phyloP scores from a whole-genome alignment of 2,329 filamentous ascomycete genomes.

The Calonectria ilicicola region DNA sequence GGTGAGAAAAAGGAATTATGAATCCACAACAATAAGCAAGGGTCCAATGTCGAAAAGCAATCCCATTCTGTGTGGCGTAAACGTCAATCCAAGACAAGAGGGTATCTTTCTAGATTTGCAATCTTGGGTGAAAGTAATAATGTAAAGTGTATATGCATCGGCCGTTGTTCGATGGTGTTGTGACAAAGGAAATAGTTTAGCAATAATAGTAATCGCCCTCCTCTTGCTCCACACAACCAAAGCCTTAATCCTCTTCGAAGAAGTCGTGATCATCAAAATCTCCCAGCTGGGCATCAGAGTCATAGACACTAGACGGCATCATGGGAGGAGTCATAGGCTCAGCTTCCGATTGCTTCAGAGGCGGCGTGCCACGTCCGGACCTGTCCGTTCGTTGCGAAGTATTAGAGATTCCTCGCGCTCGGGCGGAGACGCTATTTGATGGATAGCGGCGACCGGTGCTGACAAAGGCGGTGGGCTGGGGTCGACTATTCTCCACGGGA shows the following conservation, averaged over 20 bases:
- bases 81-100: constrained; percentile 51
- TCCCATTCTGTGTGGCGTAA: constrained; percentile 44
- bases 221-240: constrained; percentile 13
- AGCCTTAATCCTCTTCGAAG: constrained; percentile 61
- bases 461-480: constrained; percentile 71
- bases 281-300: constrained; percentile 70
- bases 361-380: constrained; percentile 47
- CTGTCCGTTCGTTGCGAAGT: constrained; percentile 42
- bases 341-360: constrained; percentile 50
- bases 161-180: constrained; percentile 38
- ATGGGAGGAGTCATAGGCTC: constrained; percentile 71
- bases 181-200: constrained; percentile 44
- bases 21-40: constrained; percentile 21
- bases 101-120: constrained; percentile 57
- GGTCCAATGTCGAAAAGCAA: constrained; percentile 21
- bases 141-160: constrained; percentile 37
- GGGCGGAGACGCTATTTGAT: constrained; percentile 50
- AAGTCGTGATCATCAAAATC: constrained; percentile 72
- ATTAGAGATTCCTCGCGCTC: constrained; percentile 45
- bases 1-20: constrained; percentile 29
- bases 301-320: constrained; percentile 69
- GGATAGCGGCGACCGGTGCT: constrained; percentile 70
- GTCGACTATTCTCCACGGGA: constrained; percentile 48
- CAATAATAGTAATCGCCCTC: constrained; percentile 20
- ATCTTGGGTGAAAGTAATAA: constrained; percentile 45